Evolutionary conservation across 1,139 yeast genomes (phyloP), one percentile per base, ranked within the genome.

Genomic region (Hemisphaericaspora subhashii): DNA sequence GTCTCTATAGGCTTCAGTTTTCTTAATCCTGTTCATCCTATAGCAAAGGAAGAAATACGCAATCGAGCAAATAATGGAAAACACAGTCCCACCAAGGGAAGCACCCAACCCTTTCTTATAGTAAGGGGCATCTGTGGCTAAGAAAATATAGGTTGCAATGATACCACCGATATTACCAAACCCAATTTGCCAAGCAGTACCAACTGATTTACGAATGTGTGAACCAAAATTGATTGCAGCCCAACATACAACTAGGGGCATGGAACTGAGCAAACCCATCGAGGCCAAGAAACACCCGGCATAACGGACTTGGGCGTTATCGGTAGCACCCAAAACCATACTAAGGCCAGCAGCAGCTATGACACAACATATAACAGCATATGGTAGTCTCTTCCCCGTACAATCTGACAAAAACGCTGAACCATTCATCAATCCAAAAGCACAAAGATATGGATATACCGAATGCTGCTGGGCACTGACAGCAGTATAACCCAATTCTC

Each of bases 111-210:
- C 90, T 22, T 73, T 78, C 24, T 54, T 66, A 60, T 77, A 83
- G 23, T 58, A 64, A 14, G 88, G 88, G 22, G 85, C 74, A 46
- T 80, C 86, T 35, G 61, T 58, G 27, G 72, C 53, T 37, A 80
- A 66, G 65, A 79, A 83, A 18, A 81, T 64, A 53, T 72, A 83
- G 2, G 89, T 79, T 11, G 90, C 69, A 45, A 85, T 76, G 54
- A 85, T 85, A 53, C 92, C 94, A 45, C 94, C 94, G 54, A 83
- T 81, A 61, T 86, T 85, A 46, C 92, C 94, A 56, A 84, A 83
- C 2, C 92, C 94, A 49, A 86, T 77, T 53, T 82, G 86, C 73
- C 82, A 81, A 2, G 86, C 88, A 13, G 88, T 78, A 38, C 86
- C 87, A 15, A 83, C 83, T 24, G 85, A 71, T 50, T 83, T 81